phyloP scores from a whole-genome alignment of 2,329 filamentous ascomycete species.

The Chaetomium strumarium region DNA sequence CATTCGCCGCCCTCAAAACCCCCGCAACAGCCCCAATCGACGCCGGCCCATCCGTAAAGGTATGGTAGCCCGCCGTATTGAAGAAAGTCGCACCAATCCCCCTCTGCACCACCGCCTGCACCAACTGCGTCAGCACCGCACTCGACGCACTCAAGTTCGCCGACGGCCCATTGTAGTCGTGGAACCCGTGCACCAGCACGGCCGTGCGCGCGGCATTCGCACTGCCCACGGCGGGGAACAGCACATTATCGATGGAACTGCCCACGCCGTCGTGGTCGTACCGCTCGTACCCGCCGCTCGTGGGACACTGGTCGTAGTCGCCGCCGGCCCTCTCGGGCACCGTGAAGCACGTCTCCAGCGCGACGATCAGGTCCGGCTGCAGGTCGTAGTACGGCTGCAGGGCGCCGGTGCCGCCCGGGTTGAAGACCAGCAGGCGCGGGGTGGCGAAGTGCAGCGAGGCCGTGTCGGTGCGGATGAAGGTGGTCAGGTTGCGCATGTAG shows the following conservation, averaged over 20 bases:
- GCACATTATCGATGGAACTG: slow-evolving; percentile 6
- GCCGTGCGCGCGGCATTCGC: slow-evolving; percentile 1
- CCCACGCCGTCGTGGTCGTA: slow-evolving; percentile 12
- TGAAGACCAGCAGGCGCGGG: slow-evolving; percentile 5
- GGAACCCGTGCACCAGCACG: slow-evolving; percentile 12
- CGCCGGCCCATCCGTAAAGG: slow-evolving; percentile 9
- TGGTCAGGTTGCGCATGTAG: slow-evolving; percentile 13
- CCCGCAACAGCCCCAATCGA: slow-evolving; percentile 5
- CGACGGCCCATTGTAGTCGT: slow-evolving; percentile 7
- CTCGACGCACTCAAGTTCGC: slow-evolving; percentile 3
- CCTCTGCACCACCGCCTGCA: slow-evolving; percentile 5
- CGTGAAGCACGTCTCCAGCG: slow-evolving; percentile 14
- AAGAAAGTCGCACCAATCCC: slow-evolving; percentile 12
- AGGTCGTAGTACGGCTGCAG: slow-evolving; percentile 9
- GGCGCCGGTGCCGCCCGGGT: slow-evolving; percentile 7
- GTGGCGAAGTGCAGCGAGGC: neutral
- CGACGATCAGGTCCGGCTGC: slow-evolving; percentile 7
- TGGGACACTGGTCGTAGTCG: slow-evolving; percentile 6
- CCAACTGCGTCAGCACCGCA: slow-evolving; percentile 3
- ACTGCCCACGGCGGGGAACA: slow-evolving; percentile 1
- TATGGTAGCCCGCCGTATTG: slow-evolving; percentile 10
- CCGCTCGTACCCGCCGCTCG: neutral
- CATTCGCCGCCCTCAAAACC: slow-evolving; percentile 8
- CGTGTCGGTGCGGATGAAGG: slow-evolving; percentile 10
- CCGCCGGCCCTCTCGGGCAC: neutral